Percentiles rank a stretch among this genome's conserved stretches.
phyloP scores from a whole-genome alignment of 805 yeast genomes.

The Saccharomycopsis amapae region DNA sequence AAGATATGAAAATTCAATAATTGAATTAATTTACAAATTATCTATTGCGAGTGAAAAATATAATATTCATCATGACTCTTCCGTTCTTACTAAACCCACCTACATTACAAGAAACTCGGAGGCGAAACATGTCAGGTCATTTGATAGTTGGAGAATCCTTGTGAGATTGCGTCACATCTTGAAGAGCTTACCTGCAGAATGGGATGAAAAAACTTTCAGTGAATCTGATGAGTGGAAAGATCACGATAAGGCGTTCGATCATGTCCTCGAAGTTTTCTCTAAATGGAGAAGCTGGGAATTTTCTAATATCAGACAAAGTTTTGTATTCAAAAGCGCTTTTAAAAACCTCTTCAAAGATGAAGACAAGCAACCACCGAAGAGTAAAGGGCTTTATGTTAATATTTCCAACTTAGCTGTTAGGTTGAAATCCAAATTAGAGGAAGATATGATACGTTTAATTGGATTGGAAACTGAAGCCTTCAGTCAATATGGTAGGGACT shows the following conservation, averaged over 20 bases:
- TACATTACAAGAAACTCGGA: constrained; percentile 64
- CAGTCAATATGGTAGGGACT: constrained; percentile 8
- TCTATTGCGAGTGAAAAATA: constrained; percentile 42
- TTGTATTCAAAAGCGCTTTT: constrained; percentile 47
- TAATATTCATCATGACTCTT: constrained; percentile 73
- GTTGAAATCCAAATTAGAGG: constrained; percentile 28
- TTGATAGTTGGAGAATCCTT: constrained; percentile 82
- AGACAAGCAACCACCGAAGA: neutral
- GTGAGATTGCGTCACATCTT: constrained; percentile 72
- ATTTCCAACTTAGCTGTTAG: constrained; percentile 16
- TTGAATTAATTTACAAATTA: constrained; percentile 35
- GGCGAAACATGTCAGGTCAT: constrained; percentile 62
- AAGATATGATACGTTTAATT: constrained; percentile 22
- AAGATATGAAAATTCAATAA: constrained; percentile 23
- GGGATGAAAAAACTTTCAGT: constrained; percentile 33
- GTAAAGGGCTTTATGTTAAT: neutral
- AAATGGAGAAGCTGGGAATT: constrained; percentile 94
- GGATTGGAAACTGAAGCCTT: constrained; percentile 6
- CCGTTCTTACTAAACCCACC: constrained; percentile 85
- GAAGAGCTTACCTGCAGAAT: constrained; percentile 46
- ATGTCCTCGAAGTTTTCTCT: constrained; percentile 53
- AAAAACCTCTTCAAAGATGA: neutral
- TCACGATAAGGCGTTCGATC: constrained; percentile 45
- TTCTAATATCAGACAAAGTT: constrained; percentile 49
- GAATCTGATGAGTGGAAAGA: constrained; percentile 26